phyloP scores from a whole-genome alignment of 441 rosid genomes.

The Adansonia rubrostipa region DNA sequence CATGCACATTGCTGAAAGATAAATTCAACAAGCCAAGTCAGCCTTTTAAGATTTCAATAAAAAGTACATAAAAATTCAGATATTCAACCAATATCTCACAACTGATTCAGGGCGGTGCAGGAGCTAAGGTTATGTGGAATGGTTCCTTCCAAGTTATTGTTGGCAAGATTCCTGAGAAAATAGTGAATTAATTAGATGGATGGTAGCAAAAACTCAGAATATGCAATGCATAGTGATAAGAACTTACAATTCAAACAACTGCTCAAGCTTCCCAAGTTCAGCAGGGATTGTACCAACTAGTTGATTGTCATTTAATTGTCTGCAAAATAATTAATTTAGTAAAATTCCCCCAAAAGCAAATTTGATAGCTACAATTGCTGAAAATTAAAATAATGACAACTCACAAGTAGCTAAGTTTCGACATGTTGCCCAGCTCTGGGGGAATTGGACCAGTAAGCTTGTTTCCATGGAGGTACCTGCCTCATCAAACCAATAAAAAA shows the following conservation, averaged over 20 bases:
- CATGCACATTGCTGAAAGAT: slow-evolving; percentile 72
- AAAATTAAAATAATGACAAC: slow-evolving; percentile 13
- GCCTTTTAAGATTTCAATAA: neutral
- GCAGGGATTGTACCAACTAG: slow-evolving; percentile 85
- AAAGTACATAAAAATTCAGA: neutral
- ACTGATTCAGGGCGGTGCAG: slow-evolving; percentile 81
- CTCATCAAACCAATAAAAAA: neutral
- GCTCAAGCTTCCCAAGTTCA: slow-evolving; percentile 94
- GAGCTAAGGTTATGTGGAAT: slow-evolving; percentile 79
- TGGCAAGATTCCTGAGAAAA: slow-evolving; percentile 79
- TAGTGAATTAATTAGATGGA: neutral
- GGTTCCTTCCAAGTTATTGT: slow-evolving; percentile 78
- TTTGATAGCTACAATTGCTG: neutral
- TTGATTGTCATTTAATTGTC: slow-evolving; percentile 83
- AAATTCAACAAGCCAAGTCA: neutral
- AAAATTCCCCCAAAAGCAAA: slow-evolving; percentile 34
- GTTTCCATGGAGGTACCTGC: slow-evolving; percentile 91
- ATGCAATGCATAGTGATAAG: neutral
- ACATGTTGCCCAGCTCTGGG: slow-evolving; percentile 95
- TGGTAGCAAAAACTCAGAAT: slow-evolving; percentile 48
- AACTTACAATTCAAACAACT: slow-evolving; percentile 87
- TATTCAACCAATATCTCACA: slow-evolving; percentile 50
- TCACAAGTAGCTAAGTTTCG: slow-evolving; percentile 90
- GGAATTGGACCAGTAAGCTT: slow-evolving; percentile 85
- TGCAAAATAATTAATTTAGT: slow-evolving; percentile 25